Percentiles rank a stretch among this genome's conserved stretches.
Evolutionary conservation across 257 asterid genomes (phyloP).

Genomic region (Solanum peruvianum): DNA sequence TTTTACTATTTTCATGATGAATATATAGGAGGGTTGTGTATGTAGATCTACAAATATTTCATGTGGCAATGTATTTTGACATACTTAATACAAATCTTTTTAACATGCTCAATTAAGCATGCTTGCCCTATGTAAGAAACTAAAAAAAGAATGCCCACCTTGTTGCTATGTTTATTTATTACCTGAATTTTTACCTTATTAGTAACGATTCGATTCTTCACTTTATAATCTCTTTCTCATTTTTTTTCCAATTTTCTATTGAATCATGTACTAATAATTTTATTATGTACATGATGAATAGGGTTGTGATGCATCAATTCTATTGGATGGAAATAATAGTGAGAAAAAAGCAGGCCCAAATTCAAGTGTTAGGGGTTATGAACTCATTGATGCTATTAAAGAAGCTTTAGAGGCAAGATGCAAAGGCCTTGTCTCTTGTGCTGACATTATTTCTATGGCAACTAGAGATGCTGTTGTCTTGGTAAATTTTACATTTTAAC

Average conservation of each 20-base stretch:
- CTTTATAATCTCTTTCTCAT: background rate
- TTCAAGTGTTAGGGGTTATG: slow-evolving; percentile 47
- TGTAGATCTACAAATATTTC: no score
- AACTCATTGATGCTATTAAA: slow-evolving; percentile 38
- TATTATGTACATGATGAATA: background rate
- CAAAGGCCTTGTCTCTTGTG: slow-evolving; percentile 48
- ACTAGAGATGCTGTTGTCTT: slow-evolving; percentile 43
- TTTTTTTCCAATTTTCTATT: no score
- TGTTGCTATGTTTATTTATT: background rate
- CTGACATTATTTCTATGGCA: slow-evolving; percentile 53
- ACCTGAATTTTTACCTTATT: background rate
- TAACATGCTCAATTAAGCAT: background rate
- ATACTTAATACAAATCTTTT: background rate
- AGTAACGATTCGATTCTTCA: no score
- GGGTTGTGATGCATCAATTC: slow-evolving; percentile 64
- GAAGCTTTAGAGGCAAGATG: slow-evolving; percentile 25
- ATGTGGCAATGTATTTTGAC: background rate
- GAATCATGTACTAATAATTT: background rate
- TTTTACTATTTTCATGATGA: no score
- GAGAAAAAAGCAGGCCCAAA: slow-evolving; percentile 44
- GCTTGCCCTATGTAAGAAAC: background rate
- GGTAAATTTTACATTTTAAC: slow-evolving; percentile 6
- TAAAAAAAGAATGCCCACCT: background rate
- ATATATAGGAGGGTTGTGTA: no score
- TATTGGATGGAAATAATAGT: slow-evolving; percentile 27